A percentile compares a stretch with the other conserved stretches of the same genome.
Evolutionary conservation across 2,329 filamentous ascomycete species (phyloP).

Genomic region (Leptographium radiaticola): DNA sequence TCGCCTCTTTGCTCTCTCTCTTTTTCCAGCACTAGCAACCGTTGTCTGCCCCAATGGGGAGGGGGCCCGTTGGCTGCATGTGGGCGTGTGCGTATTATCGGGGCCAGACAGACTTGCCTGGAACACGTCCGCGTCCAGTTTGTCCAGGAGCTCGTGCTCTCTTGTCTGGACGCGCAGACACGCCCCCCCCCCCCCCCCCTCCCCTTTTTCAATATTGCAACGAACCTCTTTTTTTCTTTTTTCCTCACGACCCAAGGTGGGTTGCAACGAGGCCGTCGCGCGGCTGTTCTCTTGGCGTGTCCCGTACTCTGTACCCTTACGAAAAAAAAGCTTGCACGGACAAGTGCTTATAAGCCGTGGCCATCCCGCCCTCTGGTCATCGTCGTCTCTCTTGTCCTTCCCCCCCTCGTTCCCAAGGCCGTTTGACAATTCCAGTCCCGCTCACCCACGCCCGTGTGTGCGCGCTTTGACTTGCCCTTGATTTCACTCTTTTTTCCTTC

Average conservation of each 20-base stretch:
- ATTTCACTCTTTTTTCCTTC: background rate
- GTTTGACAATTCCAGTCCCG: background rate
- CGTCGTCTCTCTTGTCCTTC: background rate
- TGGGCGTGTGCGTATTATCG: background rate
- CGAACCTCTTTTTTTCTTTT: too few species aligned
- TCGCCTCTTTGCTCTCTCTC: background rate
- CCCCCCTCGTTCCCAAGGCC: background rate
- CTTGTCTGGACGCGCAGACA: too few species aligned
- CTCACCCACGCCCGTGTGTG: conserved; percentile 2
- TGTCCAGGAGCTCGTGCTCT: too few species aligned
- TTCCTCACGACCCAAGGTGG: background rate
- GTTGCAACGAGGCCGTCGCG: background rate
- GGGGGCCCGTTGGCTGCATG: background rate
- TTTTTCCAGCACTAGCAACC: background rate
- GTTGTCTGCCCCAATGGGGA: background rate
- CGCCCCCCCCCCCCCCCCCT: background rate
- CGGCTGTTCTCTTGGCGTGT: background rate
- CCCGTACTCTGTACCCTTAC: too few species aligned
- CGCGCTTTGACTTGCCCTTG: conserved; percentile 1
- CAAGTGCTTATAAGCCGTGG: background rate
- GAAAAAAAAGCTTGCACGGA: background rate
- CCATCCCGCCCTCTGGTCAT: background rate
- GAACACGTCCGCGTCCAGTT: background rate
- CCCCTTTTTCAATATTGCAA: background rate
- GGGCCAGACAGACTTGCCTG: background rate